Evolutionary conservation across 1,284 basidiomycete genomes (phyloP), one percentile per base, ranked within the genome.

Genomic region (Melampsora americana): DNA sequence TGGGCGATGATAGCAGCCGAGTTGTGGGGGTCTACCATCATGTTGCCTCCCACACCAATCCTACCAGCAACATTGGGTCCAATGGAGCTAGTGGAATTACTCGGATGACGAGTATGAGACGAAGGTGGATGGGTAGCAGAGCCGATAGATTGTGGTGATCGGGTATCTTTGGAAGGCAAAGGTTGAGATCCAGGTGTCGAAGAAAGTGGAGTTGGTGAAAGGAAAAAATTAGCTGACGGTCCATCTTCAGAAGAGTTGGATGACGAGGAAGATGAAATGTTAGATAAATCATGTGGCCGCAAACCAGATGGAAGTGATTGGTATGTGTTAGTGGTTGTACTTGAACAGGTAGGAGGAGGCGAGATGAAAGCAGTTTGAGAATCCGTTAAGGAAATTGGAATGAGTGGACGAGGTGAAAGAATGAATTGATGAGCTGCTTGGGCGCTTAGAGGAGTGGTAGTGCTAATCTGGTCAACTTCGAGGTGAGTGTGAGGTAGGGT

Each of bases 11-110:
- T 46, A 32, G 14, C 16, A 35, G 70, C 30, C 12, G 61, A 44
- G 42, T 65, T 73, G 26, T 65, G 56, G 18, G 70, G 46, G 62
- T 66, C 62, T 11, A 71, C 69, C 69, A 64, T 71, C n/a, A 71
- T 28, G 48, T 64, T 71, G 28, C 69, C 69, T 20, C 69, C 59
- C 14, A 60, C 69, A 12, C 53, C 69, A 59, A 62, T 71, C 42
- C 69, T 42, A 26, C 59, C 69, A 26, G 69, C 60, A 16, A 61
- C 56, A 59, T 61, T 70, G 26, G 69, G 69, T 3, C 35, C 53
- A 11, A 70, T 39, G 14, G 53, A 69, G 23, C 46, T 69, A 7
- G 53, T 56, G 12, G 35, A 39, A 11, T 69, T 39, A 60, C 56
- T 64, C 12, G 32, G 61, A 59, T 23, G 53, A 23, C 23, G 53